Conservation (phyloP, 148 eudicot genomes). For the Persicaria maculosa region DNA sequence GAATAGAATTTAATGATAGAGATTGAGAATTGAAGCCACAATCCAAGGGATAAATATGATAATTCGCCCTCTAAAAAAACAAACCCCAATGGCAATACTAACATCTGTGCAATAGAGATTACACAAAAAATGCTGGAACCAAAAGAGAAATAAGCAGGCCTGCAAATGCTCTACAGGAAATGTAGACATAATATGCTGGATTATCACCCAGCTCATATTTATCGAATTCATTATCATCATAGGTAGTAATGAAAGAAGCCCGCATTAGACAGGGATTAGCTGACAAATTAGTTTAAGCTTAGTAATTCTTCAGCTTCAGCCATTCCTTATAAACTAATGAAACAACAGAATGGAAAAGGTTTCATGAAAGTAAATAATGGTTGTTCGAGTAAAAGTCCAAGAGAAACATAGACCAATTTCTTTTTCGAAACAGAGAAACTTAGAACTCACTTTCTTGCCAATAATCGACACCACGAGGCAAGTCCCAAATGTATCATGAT, state of each 20-base stretch:
- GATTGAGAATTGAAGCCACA: too few species aligned
- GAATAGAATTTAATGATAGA: too few species aligned
- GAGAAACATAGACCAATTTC: neutral
- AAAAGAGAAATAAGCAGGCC: neutral
- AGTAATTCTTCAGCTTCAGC: neutral
- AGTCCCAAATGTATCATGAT: constrained; percentile 24
- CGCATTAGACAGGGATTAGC: neutral
- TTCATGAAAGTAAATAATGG: neutral
- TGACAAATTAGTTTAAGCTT: neutral
- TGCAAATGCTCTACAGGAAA: neutral
- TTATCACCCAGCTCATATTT: neutral
- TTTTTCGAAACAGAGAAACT: neutral
- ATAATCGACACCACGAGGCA: constrained; percentile 6
- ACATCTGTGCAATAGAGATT: too few species aligned
- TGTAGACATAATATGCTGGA: neutral
- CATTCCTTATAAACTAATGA: neutral
- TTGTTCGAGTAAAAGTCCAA: neutral
- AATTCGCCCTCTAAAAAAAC: too few species aligned
- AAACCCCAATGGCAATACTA: too few species aligned
- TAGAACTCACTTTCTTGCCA: constrained; percentile 20
- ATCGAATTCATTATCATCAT: neutral
- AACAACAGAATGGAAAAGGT: neutral
- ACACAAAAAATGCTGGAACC: neutral
- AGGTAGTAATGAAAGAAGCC: neutral
- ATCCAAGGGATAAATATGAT: too few species aligned